Base-by-base conservation (phyloP, 2,329 filamentous ascomycete genomes). In the Penicillium sclerotigenum region DNA sequence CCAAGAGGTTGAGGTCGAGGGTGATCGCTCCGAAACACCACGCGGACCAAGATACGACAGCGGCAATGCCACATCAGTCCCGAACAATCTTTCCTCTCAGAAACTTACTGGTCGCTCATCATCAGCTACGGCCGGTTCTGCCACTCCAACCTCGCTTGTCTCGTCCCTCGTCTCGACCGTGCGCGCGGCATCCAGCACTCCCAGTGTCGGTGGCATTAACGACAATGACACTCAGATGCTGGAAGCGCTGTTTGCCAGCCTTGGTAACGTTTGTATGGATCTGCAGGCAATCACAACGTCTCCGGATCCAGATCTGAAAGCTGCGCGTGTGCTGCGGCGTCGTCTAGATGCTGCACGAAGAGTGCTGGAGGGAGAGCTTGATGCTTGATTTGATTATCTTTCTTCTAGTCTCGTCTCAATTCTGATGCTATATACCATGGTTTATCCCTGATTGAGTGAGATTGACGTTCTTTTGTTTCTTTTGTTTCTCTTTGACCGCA, bases 341-440 rank as follows among this genome's bases (percentile, higher is more conserved):
- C 81, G 88, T 62, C 80, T 96, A 48, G 90, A 95, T 62, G 83
- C 85, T 50, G 91, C 91, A 5, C 84, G 86, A 57, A 81, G 83
- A 50, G 82, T 90, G 4, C 77, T 96, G 29, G 89, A 93, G 62
- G 90, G 89, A 5, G 76, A 86, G 57, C 81, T 86, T 60, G 79
- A 79, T 61, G 60, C 64, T 62, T 72, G 50, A 67, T 58, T 16
- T 54, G 47, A 29, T 37, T 11, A 20, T 47, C 34, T 43, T 42
- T 29, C n/a, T 49, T 43, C n/a, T n/a, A n/a, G n/a, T 43, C 13
- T 46, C 3, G 38, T 54, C 31, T 13, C 28, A 37, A 53, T 24
- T 41, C 56, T 31, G 37, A 52, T 59, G 49, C 48, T 43, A 33
- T 26, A 51, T 59, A 47, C 47, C 53, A 43, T 38, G 52, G 43